phyloP scores from a whole-genome alignment of 345 rosid species.

The Eucalyptus tenuipes region DNA sequence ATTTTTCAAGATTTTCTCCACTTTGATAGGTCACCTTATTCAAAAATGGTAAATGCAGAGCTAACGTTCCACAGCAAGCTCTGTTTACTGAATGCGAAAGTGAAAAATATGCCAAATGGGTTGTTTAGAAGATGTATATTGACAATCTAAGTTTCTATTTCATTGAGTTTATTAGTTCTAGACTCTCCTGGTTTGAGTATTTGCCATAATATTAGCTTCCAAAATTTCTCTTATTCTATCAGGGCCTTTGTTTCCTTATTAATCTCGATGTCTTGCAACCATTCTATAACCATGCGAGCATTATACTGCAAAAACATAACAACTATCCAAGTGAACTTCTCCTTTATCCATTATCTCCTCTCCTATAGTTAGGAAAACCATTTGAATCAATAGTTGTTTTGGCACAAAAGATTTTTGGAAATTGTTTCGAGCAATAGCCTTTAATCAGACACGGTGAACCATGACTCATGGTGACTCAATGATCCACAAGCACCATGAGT shows the following conservation, averaged over 20 bases:
- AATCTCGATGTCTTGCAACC: background rate
- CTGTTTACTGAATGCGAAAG: background rate
- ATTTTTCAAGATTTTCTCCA: background rate
- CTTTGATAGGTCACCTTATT: background rate
- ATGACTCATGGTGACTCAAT: background rate
- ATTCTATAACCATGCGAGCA: background rate
- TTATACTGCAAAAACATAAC: background rate
- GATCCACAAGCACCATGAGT: background rate
- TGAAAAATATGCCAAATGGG: background rate
- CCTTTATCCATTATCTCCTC: background rate
- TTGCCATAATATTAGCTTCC: background rate
- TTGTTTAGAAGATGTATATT: background rate
- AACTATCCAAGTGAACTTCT: background rate
- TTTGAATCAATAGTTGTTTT: background rate
- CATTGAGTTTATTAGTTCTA: background rate
- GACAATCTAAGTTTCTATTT: background rate
- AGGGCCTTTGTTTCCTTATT: background rate
- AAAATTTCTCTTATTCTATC: background rate
- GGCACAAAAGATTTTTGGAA: background rate
- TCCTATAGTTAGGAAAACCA: background rate
- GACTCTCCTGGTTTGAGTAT: background rate
- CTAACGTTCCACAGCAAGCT: background rate
- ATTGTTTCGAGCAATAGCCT: background rate
- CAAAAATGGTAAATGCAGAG: background rate
- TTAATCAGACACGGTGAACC: background rate